These are phyloP conservation scores for Potentilla sterilis DNA, from an alignment of 306 rosid species.

Conservation along the genomic window DNA sequence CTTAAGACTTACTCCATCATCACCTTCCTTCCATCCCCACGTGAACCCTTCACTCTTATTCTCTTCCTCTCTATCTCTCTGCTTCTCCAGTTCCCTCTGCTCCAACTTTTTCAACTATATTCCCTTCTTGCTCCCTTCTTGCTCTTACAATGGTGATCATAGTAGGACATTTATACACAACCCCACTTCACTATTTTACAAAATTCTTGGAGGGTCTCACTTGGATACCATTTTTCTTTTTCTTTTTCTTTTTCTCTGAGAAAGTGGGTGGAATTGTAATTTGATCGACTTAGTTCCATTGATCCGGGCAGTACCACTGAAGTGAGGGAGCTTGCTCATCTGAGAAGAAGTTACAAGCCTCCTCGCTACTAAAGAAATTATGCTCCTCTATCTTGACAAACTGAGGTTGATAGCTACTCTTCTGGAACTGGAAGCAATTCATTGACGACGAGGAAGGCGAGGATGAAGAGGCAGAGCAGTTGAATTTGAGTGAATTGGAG, in stretches of 20 bases:
- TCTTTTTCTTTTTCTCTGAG: background rate
- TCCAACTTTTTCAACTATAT: background rate
- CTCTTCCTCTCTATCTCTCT: background rate
- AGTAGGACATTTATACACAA: constrained; percentile 19
- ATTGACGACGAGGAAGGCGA: constrained; percentile 35
- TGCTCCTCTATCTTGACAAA: constrained; percentile 89
- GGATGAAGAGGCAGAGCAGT: constrained; percentile 39
- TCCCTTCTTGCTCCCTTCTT: constrained; percentile 21
- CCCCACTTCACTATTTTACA: constrained; percentile 13
- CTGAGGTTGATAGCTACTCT: constrained; percentile 45
- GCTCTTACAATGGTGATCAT: constrained; percentile 21
- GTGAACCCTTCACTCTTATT: constrained; percentile 20
- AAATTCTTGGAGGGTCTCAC: constrained; percentile 3
- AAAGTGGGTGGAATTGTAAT: background rate
- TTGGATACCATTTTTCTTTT: background rate
- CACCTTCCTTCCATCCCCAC: constrained; percentile 43
- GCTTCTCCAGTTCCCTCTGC: constrained; percentile 12
- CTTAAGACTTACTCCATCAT: constrained; percentile 6
- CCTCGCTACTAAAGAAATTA: constrained; percentile 80
- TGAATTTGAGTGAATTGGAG: constrained; percentile 40
- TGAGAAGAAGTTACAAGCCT: constrained; percentile 75
- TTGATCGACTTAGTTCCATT: constrained; percentile 42
- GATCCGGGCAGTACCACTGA: constrained; percentile 76
- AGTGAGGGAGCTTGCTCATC: constrained; percentile 90
- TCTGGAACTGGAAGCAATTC: constrained; percentile 64